These are phyloP conservation scores for Pleoardoris graminearum DNA, from an alignment of 2,329 filamentous ascomycete species.

Conservation along the genomic window DNA sequence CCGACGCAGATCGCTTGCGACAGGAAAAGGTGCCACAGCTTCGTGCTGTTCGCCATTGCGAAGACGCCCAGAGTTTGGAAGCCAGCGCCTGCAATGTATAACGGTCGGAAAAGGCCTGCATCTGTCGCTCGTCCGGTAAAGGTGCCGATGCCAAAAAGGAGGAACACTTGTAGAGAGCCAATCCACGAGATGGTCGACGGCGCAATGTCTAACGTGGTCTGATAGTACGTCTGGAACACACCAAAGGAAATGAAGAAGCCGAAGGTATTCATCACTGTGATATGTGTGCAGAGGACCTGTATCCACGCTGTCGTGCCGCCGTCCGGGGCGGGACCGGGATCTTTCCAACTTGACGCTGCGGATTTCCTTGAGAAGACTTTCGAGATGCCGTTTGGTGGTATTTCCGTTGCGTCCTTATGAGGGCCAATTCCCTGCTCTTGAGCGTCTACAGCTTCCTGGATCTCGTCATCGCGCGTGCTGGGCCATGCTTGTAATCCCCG, in stretches of 20 bases:
- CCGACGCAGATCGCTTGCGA: slow-evolving; percentile 62
- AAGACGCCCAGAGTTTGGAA: slow-evolving; percentile 43
- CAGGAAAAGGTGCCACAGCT: slow-evolving; percentile 39
- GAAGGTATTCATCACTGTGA: slow-evolving; percentile 63
- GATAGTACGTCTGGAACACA: slow-evolving; percentile 60
- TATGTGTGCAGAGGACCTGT: slow-evolving; percentile 55
- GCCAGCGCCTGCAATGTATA: slow-evolving; percentile 30
- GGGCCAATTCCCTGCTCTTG: slow-evolving; percentile 9
- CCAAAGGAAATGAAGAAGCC: slow-evolving; percentile 59
- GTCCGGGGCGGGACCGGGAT: slow-evolving; percentile 43
- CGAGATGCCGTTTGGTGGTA: slow-evolving; percentile 12
- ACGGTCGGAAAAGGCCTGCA: slow-evolving; percentile 33
- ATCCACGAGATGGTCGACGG: slow-evolving; percentile 41
- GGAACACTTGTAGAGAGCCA: slow-evolving; percentile 38
- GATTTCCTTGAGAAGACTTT: slow-evolving; percentile 28
- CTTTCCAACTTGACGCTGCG: slow-evolving; percentile 23
- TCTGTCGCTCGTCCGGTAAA: slow-evolving; percentile 38
- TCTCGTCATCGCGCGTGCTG: slow-evolving; percentile 21
- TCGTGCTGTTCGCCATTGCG: slow-evolving; percentile 32
- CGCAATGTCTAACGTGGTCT: slow-evolving; percentile 42
- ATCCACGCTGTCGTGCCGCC: slow-evolving; percentile 60
- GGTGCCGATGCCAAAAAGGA: slow-evolving; percentile 36
- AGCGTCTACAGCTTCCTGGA: slow-evolving; percentile 14
- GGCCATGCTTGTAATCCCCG: slow-evolving; percentile 17
- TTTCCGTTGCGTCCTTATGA: background rate